These are phyloP conservation scores for Leptomonas pyrrhocoris DNA, from an alignment of 208 protist genomes.

Conservation along the genomic window DNA sequence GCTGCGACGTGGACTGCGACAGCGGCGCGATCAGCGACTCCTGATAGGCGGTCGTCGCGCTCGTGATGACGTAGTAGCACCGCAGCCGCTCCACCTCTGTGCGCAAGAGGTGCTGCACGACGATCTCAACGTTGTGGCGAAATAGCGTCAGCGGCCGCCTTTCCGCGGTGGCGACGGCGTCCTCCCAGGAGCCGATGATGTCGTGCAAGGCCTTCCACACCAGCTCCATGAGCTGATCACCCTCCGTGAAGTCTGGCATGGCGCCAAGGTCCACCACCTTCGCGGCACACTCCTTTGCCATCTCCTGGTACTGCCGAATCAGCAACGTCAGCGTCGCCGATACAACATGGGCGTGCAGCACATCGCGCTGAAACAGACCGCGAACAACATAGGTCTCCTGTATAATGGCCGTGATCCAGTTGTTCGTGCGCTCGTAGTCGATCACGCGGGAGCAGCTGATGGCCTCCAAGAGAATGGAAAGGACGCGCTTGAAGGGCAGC, in stretches of 20 bases:
- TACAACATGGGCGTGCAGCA: conserved; percentile 78
- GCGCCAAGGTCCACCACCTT: conserved; percentile 25
- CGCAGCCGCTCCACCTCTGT: conserved; percentile 73
- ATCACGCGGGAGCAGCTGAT: conserved; percentile 68
- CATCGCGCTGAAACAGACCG: conserved; percentile 75
- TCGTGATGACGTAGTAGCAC: conserved; percentile 68
- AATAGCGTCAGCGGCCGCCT: conserved; percentile 44
- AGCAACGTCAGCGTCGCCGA: conserved; percentile 71
- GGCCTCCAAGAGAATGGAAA: conserved; percentile 75
- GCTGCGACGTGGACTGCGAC: background rate
- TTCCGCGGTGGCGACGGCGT: conserved; percentile 17
- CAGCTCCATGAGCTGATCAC: conserved; percentile 63
- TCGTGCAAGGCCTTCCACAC: conserved; percentile 79
- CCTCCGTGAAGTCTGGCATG: conserved; percentile 69
- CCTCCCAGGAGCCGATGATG: conserved; percentile 34
- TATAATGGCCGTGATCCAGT: conserved; percentile 77
- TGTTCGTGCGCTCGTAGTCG: conserved; percentile 70
- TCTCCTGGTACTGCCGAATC: conserved; percentile 76
- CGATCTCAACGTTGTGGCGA: conserved; percentile 64
- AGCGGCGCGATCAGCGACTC: conserved; percentile 17
- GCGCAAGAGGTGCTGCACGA: conserved; percentile 64
- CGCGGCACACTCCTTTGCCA: conserved; percentile 44
- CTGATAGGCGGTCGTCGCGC: conserved; percentile 33
- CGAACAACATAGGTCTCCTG: conserved; percentile 76
- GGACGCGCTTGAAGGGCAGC: conserved; percentile 66